Evolutionary conservation across 2,329 filamentous ascomycete species (phyloP), one percentile per base, ranked within the genome.

Genomic region (Colletotrichum sublineola): DNA sequence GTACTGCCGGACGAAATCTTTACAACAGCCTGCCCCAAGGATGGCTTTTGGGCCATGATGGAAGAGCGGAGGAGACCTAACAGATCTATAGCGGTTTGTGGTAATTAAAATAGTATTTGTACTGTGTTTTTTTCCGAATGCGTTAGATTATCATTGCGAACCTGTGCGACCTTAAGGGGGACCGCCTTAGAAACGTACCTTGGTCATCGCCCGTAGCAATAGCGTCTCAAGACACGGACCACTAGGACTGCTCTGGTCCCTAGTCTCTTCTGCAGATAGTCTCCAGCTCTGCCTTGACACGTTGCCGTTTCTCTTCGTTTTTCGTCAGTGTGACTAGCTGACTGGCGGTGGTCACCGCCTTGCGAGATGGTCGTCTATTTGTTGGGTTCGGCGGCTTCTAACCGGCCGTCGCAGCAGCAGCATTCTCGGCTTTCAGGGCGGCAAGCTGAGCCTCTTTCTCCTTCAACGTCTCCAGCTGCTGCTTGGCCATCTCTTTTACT

Each of bases 391-490:
- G 62, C 68, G 62, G 68, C 31, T 72, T 67, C 71, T 73, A 73
- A 38, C 71, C 63, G 33, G 63, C 62, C 8, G 78, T 79, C 24
- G 80, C 81, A n/a, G 75, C 83, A n/a, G 87, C 87, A 55, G 83
- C 80, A 68, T 91, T 85, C 75, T 86, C 88, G 50, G 86, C 87
- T 84, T 92, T 93, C 60, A 93, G 84, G 68, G 86, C 86, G 38
- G 87, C 82, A 66, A 93, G 82, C 75, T 86, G 84, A 66, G 87
- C 86, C 80, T 92, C 92, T 82, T 93, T 92, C 65, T 87, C 84
- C 80, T 89, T 90, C 70, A 92, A 86, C 81, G 89, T 86, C 74
- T 85, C 87, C 75, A 88, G 87, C 74, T 91, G 86, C 77, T 84
- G 87, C 79, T 85, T 86, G 62, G 86, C 85, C 79, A 92, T 89